Conservation (phyloP, 345 rosid genomes). For the Populus simonii region DNA sequence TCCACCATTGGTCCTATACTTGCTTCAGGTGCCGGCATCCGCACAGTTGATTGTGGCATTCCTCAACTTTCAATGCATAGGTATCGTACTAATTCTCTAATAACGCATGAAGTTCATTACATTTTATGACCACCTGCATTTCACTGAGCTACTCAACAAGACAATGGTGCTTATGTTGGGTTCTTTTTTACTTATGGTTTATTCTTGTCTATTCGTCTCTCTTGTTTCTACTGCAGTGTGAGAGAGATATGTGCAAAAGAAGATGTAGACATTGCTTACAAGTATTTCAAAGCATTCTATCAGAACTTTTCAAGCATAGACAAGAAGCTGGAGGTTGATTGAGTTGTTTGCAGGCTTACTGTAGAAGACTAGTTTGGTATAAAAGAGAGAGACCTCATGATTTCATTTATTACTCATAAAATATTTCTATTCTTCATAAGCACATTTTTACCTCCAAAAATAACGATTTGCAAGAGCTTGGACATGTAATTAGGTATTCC, state of each 20-base stretch:
- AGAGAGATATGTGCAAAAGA: slow-evolving; percentile 86
- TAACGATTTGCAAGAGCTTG: neutral
- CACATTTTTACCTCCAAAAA: slow-evolving; percentile 3
- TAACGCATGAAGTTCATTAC: too few species aligned
- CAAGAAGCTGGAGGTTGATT: slow-evolving; percentile 60
- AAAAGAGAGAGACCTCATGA: neutral
- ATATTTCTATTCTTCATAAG: slow-evolving; percentile 6
- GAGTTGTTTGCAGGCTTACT: neutral
- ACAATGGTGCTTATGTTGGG: neutral
- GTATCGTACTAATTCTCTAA: slow-evolving; percentile 29
- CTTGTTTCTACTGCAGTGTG: slow-evolving; percentile 42
- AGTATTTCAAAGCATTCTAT: slow-evolving; percentile 89
- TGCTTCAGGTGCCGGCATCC: slow-evolving; percentile 86
- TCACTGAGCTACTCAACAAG: neutral
- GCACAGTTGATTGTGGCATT: slow-evolving; percentile 92
- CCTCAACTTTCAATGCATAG: slow-evolving; percentile 98
- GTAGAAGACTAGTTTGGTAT: neutral
- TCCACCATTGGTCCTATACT: slow-evolving; percentile 96
- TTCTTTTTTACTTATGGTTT: neutral
- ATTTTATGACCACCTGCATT: neutral
- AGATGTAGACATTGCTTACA: slow-evolving; percentile 78
- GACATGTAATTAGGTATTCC: neutral
- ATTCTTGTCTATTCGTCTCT: neutral
- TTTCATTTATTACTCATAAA: neutral
- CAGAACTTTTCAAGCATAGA: slow-evolving; percentile 65